phyloP scores from a whole-genome alignment of 1,284 basidiomycete genomes.

The Pulchroboletus neoregius region DNA sequence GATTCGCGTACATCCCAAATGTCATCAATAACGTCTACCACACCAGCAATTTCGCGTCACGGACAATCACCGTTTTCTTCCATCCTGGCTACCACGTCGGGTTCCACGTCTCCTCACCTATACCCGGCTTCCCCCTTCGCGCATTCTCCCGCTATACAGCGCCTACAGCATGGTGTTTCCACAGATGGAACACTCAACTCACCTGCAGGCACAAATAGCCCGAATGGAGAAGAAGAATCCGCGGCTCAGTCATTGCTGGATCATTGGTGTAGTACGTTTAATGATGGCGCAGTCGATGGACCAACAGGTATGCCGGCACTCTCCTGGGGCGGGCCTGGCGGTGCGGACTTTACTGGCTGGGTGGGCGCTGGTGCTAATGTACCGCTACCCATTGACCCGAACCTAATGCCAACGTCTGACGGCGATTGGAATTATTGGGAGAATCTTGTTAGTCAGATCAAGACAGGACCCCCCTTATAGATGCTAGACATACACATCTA shows the following conservation, averaged over 20 bases:
- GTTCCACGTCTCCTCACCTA: conserved; percentile 25
- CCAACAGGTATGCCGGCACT: conserved; percentile 45
- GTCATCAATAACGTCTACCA: conserved; percentile 43
- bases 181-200: conserved; percentile 45
- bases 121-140: conserved; percentile 36
- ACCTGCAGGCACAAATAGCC: conserved; percentile 59
- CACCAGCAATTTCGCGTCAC: conserved; percentile 25
- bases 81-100: conserved; percentile 31
- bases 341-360: conserved; percentile 59
- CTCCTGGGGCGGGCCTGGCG: conserved; percentile 60
- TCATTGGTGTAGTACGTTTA: conserved; percentile 76
- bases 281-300: conserved; percentile 56
- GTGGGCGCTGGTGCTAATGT: conserved; percentile 37
- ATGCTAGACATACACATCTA: conserved; percentile 6
- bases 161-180: conserved; percentile 50
- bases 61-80: conserved; percentile 38
- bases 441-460: conserved; percentile 70
- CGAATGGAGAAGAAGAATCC: conserved; percentile 68
- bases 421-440: conserved; percentile 83
- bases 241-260: conserved; percentile 72
- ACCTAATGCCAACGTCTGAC: conserved; percentile 48
- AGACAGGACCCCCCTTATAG: conserved; percentile 41
- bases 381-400: conserved; percentile 37
- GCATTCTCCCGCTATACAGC: conserved; percentile 56
- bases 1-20: conserved; percentile 39